Evolutionary conservation across 257 asterid species (phyloP).

Genomic region (Scutellaria minor): DNA sequence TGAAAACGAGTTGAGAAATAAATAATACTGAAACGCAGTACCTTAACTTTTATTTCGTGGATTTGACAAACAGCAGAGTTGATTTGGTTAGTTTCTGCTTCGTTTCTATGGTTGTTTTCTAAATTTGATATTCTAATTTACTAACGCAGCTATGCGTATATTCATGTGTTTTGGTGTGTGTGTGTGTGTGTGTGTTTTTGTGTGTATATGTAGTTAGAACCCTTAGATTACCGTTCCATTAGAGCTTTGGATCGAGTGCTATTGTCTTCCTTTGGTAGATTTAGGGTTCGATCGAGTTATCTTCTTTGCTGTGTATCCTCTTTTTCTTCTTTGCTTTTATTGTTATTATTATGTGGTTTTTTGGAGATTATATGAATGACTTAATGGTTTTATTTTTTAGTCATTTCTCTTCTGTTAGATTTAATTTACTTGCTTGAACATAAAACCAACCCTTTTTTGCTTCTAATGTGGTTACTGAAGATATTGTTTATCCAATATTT

Average conservation of each 20-base stretch:
- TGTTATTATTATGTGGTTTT: background rate
- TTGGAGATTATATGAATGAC: background rate
- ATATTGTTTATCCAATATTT: background rate
- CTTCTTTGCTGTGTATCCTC: background rate
- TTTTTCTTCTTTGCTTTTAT: background rate
- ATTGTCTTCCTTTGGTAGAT: constrained; percentile 20
- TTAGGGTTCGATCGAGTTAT: constrained; percentile 50
- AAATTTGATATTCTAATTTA: constrained; percentile 14
- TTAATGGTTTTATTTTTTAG: background rate
- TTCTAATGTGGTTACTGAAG: constrained; percentile 14
- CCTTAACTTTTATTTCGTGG: constrained; percentile 34
- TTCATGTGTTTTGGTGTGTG: constrained; percentile 27
- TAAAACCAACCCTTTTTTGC: background rate
- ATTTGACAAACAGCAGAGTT: constrained; percentile 32
- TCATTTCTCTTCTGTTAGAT: constrained; percentile 6
- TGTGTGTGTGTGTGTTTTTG: background rate
- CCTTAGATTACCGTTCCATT: constrained; percentile 18
- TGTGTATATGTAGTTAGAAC: constrained; percentile 26
- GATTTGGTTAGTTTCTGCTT: constrained; percentile 35
- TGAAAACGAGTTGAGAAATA: background rate
- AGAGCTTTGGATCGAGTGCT: constrained; percentile 43
- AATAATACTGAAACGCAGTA: background rate
- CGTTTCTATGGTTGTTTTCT: constrained; percentile 11
- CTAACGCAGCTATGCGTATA: background rate
- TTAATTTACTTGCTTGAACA: background rate